Base-by-base conservation (phyloP, 495 filamentous ascomycete genomes). In the Talaromyces proteolyticus region DNA sequence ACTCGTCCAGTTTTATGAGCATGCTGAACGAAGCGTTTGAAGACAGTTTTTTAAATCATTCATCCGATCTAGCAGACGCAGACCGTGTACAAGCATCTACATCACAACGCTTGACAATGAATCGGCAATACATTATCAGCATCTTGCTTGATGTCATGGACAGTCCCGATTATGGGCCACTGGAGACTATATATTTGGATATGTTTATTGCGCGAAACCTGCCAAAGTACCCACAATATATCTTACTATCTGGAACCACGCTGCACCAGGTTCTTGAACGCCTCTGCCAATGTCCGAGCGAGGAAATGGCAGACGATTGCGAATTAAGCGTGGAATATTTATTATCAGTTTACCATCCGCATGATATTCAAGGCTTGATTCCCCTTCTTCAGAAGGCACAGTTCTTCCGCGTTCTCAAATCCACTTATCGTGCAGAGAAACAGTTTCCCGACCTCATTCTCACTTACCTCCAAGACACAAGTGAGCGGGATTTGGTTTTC, bases 131-230 rank as follows among this genome's bases (percentile, higher is more conserved):
- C 61, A 76, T 98, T 47, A 78, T 95, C 51, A 92, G 84, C 43
- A 93, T 96, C 37, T 65, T 98, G 46, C 74, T 95, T 21, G 89
- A 95, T 60, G 82, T 96, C 21, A 93, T 97, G 88, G 82, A 80
- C 45, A 64, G 80, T 8, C 60, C 73, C 14, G 80, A 82, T 8
- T 96, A 94, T 59, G 75, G 79, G 3, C 58, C 80, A n/a, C 79
- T 86, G 51, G 89, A 96, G 64, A 89, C 86, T 21, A 88, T 98
- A 50, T 97, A 94, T 64, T 77, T 98, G 26, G 86, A 98, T 62
- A 98, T 98, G 89, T 97, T 98, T 60, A 82, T 97, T 63, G 92
- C 93, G 40, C 85, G 93, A 50, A 98, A 95, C 57, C 76, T 97
- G 14, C 89, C 93, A 2, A 98, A 97, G 66, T 98, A 95, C 61